phyloP scores from a whole-genome alignment of 768 basidiomycete species.

The Asterophora parasitica region DNA sequence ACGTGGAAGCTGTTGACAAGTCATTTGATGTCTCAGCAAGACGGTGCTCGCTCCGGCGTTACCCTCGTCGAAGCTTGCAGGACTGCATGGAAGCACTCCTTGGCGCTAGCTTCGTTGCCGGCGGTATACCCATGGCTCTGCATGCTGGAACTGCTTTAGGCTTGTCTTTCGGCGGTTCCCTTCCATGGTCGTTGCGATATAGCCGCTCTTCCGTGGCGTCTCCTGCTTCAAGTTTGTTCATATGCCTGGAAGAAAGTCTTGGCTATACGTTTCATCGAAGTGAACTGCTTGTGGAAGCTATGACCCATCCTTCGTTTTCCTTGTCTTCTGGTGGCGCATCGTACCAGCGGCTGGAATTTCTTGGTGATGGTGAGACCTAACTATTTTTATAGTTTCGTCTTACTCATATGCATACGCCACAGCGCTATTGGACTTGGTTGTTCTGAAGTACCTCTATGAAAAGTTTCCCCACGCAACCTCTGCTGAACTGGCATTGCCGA shows the following conservation, averaged over 20 bases:
- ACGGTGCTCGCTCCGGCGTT: slow-evolving; percentile 38
- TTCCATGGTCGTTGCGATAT: slow-evolving; percentile 66
- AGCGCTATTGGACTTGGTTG: slow-evolving; percentile 71
- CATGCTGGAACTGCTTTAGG: slow-evolving; percentile 59
- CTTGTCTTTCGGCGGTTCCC: slow-evolving; percentile 65
- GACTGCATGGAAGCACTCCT: slow-evolving; percentile 87
- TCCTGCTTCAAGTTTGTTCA: slow-evolving; percentile 43
- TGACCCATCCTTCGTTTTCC: slow-evolving; percentile 82
- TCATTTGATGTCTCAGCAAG: slow-evolving; percentile 16
- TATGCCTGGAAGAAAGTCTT: slow-evolving; percentile 52
- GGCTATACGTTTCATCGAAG: slow-evolving; percentile 67
- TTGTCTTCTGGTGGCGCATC: slow-evolving; percentile 45
- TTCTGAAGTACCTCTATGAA: slow-evolving; percentile 65
- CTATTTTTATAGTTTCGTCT: background rate
- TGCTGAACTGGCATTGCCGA: slow-evolving; percentile 69
- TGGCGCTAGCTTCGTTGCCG: slow-evolving; percentile 70
- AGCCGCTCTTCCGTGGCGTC: slow-evolving; percentile 25
- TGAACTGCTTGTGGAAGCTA: slow-evolving; percentile 66
- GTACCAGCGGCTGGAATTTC: slow-evolving; percentile 84
- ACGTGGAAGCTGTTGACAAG: slow-evolving; percentile 37
- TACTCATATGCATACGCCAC: slow-evolving; percentile 7
- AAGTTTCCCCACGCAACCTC: slow-evolving; percentile 71
- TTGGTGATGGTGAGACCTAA: slow-evolving; percentile 72
- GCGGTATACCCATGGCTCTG: slow-evolving; percentile 68
- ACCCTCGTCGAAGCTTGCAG: slow-evolving; percentile 69